phyloP scores from a whole-genome alignment of 2,329 filamentous ascomycete species.

The Colletotrichum noveboracense region DNA sequence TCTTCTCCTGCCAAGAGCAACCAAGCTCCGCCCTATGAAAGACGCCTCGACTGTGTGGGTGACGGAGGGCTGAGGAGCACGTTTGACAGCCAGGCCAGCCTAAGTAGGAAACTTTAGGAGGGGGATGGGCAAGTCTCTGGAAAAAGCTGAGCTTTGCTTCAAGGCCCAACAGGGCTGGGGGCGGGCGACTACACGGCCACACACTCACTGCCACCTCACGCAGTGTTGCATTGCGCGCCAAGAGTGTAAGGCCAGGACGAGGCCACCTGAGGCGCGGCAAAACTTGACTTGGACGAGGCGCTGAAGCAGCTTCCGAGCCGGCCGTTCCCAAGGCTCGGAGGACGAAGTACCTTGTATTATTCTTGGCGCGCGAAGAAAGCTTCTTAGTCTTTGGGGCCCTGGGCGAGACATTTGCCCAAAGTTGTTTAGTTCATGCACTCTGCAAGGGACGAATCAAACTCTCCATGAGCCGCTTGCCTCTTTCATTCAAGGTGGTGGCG shows the following conservation, averaged over 20 bases:
- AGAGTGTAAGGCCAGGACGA: background rate
- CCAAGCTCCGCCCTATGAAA: background rate
- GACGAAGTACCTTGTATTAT: background rate
- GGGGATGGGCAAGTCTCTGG: background rate
- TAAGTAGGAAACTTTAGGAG: background rate
- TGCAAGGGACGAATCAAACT: background rate
- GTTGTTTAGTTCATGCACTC: background rate
- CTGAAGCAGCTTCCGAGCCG: background rate
- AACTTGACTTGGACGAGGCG: background rate
- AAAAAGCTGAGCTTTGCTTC: background rate
- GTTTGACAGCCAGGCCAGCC: background rate
- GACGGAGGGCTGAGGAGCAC: background rate
- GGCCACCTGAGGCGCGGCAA: background rate
- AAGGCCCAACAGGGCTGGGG: background rate
- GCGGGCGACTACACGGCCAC: background rate
- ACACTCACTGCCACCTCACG: background rate
- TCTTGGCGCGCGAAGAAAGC: background rate
- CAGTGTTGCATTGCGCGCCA: background rate
- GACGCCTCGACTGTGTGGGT: background rate
- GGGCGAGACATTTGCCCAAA: background rate
- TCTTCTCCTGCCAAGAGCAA: slow-evolving; percentile 3
- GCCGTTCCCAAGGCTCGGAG: background rate
- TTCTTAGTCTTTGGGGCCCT: background rate
- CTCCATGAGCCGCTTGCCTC: background rate
- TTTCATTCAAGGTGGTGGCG: background rate